Base-by-base conservation (phyloP, 2,329 filamentous ascomycete species). In the Tolypocladium tundrense region DNA sequence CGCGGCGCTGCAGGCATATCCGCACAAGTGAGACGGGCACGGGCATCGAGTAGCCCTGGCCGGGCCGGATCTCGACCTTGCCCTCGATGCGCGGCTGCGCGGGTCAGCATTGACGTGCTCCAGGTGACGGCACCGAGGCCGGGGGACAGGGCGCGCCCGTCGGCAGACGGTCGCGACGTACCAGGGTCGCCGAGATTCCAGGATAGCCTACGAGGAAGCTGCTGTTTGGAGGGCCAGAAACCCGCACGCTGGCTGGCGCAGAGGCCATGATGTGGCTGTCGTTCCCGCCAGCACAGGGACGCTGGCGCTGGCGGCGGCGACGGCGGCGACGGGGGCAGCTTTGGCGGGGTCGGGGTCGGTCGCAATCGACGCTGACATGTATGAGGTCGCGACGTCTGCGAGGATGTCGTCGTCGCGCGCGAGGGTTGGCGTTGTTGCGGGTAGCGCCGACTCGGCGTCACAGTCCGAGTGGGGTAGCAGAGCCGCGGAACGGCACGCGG, bases 121-220 rank as follows among this genome's bases (percentile, higher is more conserved):
- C 33, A 24, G 13, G 35, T 39, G 14, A 14, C 50, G n/a, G 31
- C 35, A 53, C 56, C 57, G 59, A 53, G 56, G 58, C 53, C 58
- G 24, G 45, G 31, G 2, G 31, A 9, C 13, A 13, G 35, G 11
- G 16, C 41, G 43, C 60, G 52, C 61, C 63, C 59, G 60, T 14
- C n/a, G 59, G 59, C 57, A 56, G 61, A 54, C 52, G 58, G 58
- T 51, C 59, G 21, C 52, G 53, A 84, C 90, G 76, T 82, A 97
- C 92, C 84, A 97, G 76, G 42, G 94, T 99, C 68, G 94, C 94
- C 58, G 93, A 97, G 74, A 99, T 97, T 66, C 94, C 94, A 58
- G 94, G 94, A 74, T 97, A 99, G 67, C 94, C 94, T 66, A 97
- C 91, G 63, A 97, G 82, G 72, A 96, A 97, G 76, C 90, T 94